These are phyloP conservation scores for Gossypium mustelinum DNA, from an alignment of 345 rosid genomes.

Conservation along the genomic window DNA sequence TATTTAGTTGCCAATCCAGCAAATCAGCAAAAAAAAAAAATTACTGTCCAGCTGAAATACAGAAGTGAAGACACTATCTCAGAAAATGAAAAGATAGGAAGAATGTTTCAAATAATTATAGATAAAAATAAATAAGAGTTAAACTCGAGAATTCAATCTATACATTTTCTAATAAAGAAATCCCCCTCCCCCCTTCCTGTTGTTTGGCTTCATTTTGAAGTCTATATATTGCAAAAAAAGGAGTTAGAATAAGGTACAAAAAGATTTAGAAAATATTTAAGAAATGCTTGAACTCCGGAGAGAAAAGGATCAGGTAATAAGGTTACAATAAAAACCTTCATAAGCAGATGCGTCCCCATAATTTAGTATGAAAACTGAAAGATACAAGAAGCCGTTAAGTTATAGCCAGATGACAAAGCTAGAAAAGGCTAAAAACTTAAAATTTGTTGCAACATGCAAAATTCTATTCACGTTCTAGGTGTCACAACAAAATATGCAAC, in stretches of 20 bases:
- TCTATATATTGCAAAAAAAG: background rate
- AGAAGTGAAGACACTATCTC: background rate
- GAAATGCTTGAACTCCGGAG: constrained; percentile 1
- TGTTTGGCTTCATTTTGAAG: background rate
- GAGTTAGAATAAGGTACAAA: background rate
- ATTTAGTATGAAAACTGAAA: background rate
- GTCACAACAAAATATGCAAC: background rate
- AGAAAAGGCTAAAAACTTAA: background rate
- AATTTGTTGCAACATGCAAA: background rate
- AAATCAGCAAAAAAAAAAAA: background rate
- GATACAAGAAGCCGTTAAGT: background rate
- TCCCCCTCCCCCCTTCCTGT: background rate
- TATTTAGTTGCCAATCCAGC: background rate
- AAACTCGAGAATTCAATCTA: background rate
- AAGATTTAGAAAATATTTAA: background rate
- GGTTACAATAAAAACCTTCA: background rate
- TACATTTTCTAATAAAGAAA: background rate
- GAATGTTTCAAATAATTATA: background rate
- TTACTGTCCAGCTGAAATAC: background rate
- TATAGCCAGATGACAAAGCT: background rate
- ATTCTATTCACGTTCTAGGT: background rate
- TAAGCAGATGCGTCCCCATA: background rate
- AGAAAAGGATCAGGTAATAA: background rate
- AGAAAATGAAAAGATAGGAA: background rate
- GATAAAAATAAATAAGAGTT: background rate